These are phyloP conservation scores for Termitomyces sp. DNA, from an alignment of 768 basidiomycete genomes.

Conservation along the genomic window DNA sequence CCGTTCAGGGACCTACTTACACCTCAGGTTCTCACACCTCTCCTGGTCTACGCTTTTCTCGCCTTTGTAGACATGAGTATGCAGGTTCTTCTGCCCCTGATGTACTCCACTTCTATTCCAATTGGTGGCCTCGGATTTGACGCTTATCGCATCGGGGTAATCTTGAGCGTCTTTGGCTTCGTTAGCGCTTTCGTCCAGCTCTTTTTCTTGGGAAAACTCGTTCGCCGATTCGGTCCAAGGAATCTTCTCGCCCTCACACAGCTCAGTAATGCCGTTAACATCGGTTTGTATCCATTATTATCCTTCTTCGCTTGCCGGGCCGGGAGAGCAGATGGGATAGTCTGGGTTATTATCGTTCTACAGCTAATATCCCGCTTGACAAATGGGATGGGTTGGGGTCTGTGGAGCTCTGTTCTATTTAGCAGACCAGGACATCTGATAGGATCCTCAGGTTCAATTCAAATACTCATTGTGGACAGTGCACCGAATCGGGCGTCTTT, in stretches of 20 bases:
- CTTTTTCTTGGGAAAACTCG: slow-evolving; percentile 37
- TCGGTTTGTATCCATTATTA: slow-evolving; percentile 27
- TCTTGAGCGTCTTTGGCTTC: slow-evolving; percentile 46
- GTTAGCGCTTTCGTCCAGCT: slow-evolving; percentile 48
- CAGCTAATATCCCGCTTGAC: slow-evolving; percentile 27
- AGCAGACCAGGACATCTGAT: not conserved
- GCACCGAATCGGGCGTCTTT: slow-evolving; percentile 35
- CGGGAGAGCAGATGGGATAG: slow-evolving; percentile 26
- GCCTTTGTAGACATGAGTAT: slow-evolving; percentile 24
- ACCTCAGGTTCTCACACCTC: slow-evolving; percentile 19
- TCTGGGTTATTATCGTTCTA: slow-evolving; percentile 24
- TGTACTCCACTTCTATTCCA: slow-evolving; percentile 43
- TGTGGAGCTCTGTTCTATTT: slow-evolving; percentile 2
- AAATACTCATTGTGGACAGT: slow-evolving; percentile 39
- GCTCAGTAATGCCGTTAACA: slow-evolving; percentile 11
- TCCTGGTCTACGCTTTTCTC: slow-evolving; percentile 20
- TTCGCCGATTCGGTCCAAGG: slow-evolving; percentile 44
- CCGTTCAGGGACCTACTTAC: slow-evolving; percentile 18
- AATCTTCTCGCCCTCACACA: slow-evolving; percentile 32
- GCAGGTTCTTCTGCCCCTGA: slow-evolving; percentile 23
- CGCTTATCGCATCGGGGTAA: slow-evolving; percentile 46
- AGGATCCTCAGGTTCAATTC: slow-evolving; percentile 38
- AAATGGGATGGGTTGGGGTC: slow-evolving; percentile 31
- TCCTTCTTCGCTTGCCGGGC: slow-evolving; percentile 26
- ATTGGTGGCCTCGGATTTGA: slow-evolving; percentile 53